A percentile compares a stretch with the other conserved stretches of the same genome.
phyloP scores from a whole-genome alignment of 768 basidiomycete species.

The Udeniomyces megalosporus region DNA sequence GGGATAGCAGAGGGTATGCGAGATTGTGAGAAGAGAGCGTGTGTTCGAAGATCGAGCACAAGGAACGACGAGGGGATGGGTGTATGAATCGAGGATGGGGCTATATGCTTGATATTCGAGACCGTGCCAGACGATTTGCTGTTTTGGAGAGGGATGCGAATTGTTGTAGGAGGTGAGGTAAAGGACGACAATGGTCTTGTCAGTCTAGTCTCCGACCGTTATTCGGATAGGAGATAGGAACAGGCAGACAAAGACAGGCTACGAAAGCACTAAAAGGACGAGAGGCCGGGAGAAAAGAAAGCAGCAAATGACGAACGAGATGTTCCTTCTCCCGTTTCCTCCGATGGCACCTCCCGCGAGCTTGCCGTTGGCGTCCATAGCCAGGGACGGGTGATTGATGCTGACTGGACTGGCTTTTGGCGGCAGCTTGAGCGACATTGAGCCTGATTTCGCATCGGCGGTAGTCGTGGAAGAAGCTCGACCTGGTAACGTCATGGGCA shows the following conservation, averaged over 20 bases:
- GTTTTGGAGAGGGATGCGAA: too few relatives aligned
- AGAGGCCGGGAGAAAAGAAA: background rate
- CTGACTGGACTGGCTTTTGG: background rate
- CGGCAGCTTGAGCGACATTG: background rate
- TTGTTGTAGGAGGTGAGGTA: too few relatives aligned
- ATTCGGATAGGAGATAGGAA: background rate
- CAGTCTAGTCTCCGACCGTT: too few relatives aligned
- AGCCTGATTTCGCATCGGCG: background rate
- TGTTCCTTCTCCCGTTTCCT: background rate
- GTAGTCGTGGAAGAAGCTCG: background rate
- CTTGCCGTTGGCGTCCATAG: background rate
- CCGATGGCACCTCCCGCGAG: background rate
- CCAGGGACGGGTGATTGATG: background rate
- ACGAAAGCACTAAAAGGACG: background rate
- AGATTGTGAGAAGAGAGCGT: conserved; percentile 50
- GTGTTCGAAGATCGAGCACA: conserved; percentile 75
- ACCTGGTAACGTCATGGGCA: too few relatives aligned
- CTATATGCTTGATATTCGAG: conserved; percentile 17
- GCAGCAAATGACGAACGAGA: background rate
- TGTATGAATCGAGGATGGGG: conserved; percentile 5
- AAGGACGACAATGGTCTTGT: too few relatives aligned
- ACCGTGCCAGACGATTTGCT: conserved; percentile 9
- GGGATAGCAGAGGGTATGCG: conserved; percentile 58
- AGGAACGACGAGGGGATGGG: conserved; percentile 31
- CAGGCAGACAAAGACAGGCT: background rate